A percentile compares a stretch with the other conserved stretches of the same genome.
Evolutionary conservation across 306 rosid species (phyloP).

Genomic region (Vigna radiata): DNA sequence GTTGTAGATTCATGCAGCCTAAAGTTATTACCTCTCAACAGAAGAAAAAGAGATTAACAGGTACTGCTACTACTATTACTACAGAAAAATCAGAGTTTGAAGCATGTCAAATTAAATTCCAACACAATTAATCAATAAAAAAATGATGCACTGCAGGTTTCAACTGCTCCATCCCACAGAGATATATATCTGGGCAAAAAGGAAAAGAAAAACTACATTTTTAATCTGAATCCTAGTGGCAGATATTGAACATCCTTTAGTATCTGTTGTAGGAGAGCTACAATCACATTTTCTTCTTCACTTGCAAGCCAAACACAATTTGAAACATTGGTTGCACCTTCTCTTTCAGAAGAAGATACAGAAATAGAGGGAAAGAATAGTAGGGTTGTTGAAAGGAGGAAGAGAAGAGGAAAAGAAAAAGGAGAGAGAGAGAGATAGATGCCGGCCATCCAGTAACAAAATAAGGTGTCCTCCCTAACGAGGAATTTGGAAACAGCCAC

Average conservation of each 20-base stretch:
- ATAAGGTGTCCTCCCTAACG: constrained; percentile 66
- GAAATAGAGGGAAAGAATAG: constrained; percentile 52
- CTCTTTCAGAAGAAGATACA: constrained; percentile 65
- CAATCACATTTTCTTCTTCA: constrained; percentile 81
- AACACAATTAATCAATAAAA: constrained; percentile 90
- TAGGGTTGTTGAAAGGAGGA: constrained; percentile 49
- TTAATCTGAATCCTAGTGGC: constrained; percentile 79
- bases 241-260: constrained; percentile 87
- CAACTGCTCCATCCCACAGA: constrained; percentile 84
- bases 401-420: constrained; percentile 7
- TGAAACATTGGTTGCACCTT: constrained; percentile 72
- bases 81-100: constrained; percentile 48
- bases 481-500: constrained; percentile 58
- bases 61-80: neutral
- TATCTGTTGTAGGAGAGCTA: constrained; percentile 86
- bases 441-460: constrained; percentile 65
- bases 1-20: constrained; percentile 10
- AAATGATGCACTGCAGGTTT: constrained; percentile 82
- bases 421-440: constrained; percentile 4
- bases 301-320: constrained; percentile 84
- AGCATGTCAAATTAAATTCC: constrained; percentile 64
- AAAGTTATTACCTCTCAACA: constrained; percentile 45
- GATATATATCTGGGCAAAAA: constrained; percentile 51
- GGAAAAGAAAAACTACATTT: constrained; percentile 57
- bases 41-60: constrained; percentile 6